Evolutionary conservation across 2,329 filamentous ascomycete genomes (phyloP), one percentile per base, ranked within the genome.

Genomic region (Cryoendolithus antarcticus): DNA sequence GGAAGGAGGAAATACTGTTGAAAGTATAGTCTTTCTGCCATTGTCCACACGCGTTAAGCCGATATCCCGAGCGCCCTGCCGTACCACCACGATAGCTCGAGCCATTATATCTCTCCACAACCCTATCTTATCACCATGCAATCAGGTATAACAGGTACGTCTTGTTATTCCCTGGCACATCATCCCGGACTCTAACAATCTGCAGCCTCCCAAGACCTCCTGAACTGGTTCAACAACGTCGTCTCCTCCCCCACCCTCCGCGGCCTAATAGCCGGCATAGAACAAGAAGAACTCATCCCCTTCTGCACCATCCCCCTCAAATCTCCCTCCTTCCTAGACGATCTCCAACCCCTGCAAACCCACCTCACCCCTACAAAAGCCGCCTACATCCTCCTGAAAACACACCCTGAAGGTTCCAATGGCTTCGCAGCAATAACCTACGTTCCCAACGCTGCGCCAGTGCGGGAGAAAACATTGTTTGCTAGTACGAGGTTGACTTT

Each of bases 391-490:
- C 73, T 91, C 52, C 74, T 91, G 32, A 80, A 82, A 35, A 77
- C 80, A 39, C 70, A 79, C 58, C 68, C 75, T 37, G 57, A 61
- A 30, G 49, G 50, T 6, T 37, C 55, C 31, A 50, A 57, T 40
- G 62, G 60, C 47, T 76, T 86, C 47, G 63, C 82, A 21, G 81
- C 79, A 34, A 66, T 88, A 29, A 86, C 82, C 29, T 91, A 86
- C 59, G 77, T 91, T 4, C 85, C 84, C 19, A 82, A 89, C 60
- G 57, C 74, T 1, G 84, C 84, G 30, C 81, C 80, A 21, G 83
- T 91, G 41, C 77, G 84, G 30, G 80, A 86, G 58, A 91, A 91
- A 69, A 91, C 85, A 80, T 72, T 91, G 13, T 88, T 89, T 59
- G 83, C 84, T 4, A 75, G 77, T 19, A 88, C 84, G 24, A 74